Evolutionary conservation across 108 stramenopile genomes (phyloP).

Genomic region (Pseudonitzschia delicatissima): DNA sequence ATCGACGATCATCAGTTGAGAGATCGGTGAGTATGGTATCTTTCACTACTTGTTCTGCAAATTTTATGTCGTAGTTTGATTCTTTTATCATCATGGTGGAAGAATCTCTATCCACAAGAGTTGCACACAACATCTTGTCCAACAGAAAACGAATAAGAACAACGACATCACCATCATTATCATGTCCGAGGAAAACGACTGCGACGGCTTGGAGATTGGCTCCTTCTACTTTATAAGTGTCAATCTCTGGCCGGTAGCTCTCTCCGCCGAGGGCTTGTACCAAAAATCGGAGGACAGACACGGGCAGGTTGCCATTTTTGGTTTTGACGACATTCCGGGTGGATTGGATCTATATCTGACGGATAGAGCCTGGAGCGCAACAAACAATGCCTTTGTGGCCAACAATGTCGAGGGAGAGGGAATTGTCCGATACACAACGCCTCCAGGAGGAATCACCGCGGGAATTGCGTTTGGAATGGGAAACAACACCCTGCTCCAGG

Average conservation of each 20-base stretch:
- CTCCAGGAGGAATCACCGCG: slow-evolving; percentile 18
- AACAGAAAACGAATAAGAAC: too few species aligned
- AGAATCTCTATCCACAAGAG: too few species aligned
- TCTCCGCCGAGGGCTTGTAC: neutral
- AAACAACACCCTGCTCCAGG: neutral
- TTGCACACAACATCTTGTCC: too few species aligned
- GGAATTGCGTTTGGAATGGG: slow-evolving; percentile 30
- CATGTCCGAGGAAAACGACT: too few species aligned
- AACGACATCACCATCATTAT: too few species aligned
- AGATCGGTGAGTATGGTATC: too few species aligned
- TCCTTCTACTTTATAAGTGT: neutral
- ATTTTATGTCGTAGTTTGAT: too few species aligned
- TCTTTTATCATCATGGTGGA: too few species aligned
- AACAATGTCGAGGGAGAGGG: slow-evolving; percentile 36
- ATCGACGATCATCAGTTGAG: too few species aligned
- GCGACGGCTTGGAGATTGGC: neutral
- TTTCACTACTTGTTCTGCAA: too few species aligned
- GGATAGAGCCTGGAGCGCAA: slow-evolving; percentile 46
- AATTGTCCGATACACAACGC: slow-evolving; percentile 23
- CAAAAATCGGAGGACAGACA: neutral
- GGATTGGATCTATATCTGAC: slow-evolving; percentile 42
- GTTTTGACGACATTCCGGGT: slow-evolving; percentile 45
- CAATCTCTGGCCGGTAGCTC: neutral
- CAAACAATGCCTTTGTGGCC: slow-evolving; percentile 9
- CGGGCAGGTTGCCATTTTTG: slow-evolving; percentile 41